phyloP scores from a whole-genome alignment of 2,329 filamentous ascomycete genomes.

The Ceratocystis colombiana region DNA sequence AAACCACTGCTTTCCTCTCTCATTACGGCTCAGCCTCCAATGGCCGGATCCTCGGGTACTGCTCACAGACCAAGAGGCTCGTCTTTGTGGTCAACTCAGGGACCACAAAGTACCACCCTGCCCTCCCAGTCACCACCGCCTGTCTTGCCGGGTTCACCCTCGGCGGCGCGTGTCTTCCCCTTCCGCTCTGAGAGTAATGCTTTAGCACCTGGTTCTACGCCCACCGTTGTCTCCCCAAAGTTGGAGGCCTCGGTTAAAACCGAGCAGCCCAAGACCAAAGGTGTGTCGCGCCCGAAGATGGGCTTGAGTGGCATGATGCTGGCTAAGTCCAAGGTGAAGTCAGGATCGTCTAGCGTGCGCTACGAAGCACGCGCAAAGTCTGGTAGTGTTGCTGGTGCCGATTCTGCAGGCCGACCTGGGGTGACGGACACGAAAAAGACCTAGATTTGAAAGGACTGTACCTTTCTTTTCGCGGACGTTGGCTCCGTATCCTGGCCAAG shows the following conservation, averaged over 20 bases:
- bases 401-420: neutral
- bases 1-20: neutral
- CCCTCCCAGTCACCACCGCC: neutral
- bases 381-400: neutral
- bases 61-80: neutral
- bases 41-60: neutral
- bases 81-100: neutral
- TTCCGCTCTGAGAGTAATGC: neutral
- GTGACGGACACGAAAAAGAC: neutral
- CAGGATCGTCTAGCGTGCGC: neutral
- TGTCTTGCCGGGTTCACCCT: neutral
- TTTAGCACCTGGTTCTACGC: neutral
- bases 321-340: constrained; percentile 5
- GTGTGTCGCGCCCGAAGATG: neutral
- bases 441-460: neutral
- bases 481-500: neutral
- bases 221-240: neutral
- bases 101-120: neutral
- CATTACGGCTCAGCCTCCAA: neutral
- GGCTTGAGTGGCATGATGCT: constrained; percentile 9
- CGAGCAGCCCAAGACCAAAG: neutral
- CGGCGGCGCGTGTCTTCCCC: neutral
- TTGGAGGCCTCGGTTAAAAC: neutral
- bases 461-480: neutral
- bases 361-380: neutral